These are phyloP conservation scores for Alternaria tenuissima DNA, from an alignment of 2,329 filamentous ascomycete species.

Conservation along the genomic window DNA sequence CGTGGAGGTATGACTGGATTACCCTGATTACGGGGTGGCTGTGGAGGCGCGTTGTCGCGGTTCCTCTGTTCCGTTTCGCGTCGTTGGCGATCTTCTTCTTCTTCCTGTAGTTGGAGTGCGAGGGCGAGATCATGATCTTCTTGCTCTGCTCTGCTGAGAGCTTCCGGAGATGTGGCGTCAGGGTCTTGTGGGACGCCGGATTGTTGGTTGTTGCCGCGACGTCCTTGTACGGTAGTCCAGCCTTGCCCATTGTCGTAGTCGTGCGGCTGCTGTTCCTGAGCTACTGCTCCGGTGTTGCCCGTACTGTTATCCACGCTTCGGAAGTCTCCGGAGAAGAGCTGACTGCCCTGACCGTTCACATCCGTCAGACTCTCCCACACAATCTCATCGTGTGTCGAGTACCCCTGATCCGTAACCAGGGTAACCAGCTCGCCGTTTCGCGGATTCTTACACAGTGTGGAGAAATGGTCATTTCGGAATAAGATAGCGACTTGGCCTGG, in stretches of 20 bases:
- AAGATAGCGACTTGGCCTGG: conserved; percentile 87
- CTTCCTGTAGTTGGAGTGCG: conserved; percentile 91
- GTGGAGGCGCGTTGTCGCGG: neutral
- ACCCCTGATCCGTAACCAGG: conserved; percentile 92
- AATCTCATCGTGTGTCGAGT: conserved; percentile 84
- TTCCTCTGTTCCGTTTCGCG: conserved; percentile 66
- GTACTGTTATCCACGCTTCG: conserved; percentile 74
- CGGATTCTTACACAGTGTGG: conserved; percentile 90
- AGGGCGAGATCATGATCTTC: conserved; percentile 86
- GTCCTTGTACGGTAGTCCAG: conserved; percentile 65
- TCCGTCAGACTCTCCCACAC: conserved; percentile 96
- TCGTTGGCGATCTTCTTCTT: conserved; percentile 84
- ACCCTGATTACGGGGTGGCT: conserved; percentile 54
- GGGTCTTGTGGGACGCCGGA: conserved; percentile 21
- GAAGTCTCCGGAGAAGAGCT: conserved; percentile 92
- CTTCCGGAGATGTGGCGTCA: conserved; percentile 34
- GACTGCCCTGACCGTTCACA: conserved; percentile 81
- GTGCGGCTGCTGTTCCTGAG: conserved; percentile 36
- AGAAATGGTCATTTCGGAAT: conserved; percentile 97
- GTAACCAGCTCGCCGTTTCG: conserved; percentile 77
- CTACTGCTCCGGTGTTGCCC: conserved; percentile 24
- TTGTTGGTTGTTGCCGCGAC: conserved; percentile 40
- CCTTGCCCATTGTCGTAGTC: conserved; percentile 51
- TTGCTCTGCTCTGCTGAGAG: conserved; percentile 69
- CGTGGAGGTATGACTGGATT: conserved; percentile 58